Percentiles rank a stretch among this genome's conserved stretches.
Evolutionary conservation across 805 yeast species (phyloP).

Genomic region (Dipodascus geniculatus): DNA sequence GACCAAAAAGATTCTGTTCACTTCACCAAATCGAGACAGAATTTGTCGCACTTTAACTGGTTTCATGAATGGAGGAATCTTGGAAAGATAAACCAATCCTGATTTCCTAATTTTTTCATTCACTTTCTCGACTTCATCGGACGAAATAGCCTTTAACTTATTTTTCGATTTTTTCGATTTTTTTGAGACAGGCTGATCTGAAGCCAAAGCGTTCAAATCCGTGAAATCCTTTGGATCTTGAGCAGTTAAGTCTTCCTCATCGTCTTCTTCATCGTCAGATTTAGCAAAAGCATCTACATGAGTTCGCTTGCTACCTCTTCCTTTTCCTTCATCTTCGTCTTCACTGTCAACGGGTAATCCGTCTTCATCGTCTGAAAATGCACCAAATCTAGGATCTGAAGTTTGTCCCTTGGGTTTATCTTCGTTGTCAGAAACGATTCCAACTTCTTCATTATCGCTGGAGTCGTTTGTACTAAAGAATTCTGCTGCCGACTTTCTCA

Average conservation of each 20-base stretch:
- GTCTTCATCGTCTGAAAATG: slow-evolving; percentile 7
- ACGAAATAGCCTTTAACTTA: slow-evolving; percentile 17
- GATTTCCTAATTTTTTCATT: slow-evolving; percentile 48
- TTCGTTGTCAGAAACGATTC: slow-evolving; percentile 7
- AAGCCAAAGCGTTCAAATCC: not conserved
- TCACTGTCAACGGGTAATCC: slow-evolving; percentile 8
- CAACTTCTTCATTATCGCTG: slow-evolving; percentile 5
- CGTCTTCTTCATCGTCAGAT: slow-evolving; percentile 2
- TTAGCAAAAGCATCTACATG: not conserved
- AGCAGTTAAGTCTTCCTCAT: not conserved
- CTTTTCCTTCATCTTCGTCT: slow-evolving; percentile 9
- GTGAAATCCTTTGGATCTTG: not conserved
- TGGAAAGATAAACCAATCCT: slow-evolving; percentile 87
- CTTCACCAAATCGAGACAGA: slow-evolving; percentile 67
- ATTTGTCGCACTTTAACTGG: slow-evolving; percentile 83
- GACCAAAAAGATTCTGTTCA: slow-evolving; percentile 77
- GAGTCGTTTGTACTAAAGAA: slow-evolving; percentile 5
- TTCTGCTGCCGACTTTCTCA: slow-evolving; percentile 4
- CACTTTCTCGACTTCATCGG: slow-evolving; percentile 26
- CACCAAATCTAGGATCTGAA: slow-evolving; percentile 4
- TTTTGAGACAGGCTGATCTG: not conserved
- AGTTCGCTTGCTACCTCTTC: not conserved
- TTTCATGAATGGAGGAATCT: slow-evolving; percentile 94
- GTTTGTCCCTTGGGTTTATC: slow-evolving; percentile 8
- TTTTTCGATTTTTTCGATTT: slow-evolving; percentile 4